phyloP scores from a whole-genome alignment of 768 basidiomycete species.

The Butyriboletus loyo region DNA sequence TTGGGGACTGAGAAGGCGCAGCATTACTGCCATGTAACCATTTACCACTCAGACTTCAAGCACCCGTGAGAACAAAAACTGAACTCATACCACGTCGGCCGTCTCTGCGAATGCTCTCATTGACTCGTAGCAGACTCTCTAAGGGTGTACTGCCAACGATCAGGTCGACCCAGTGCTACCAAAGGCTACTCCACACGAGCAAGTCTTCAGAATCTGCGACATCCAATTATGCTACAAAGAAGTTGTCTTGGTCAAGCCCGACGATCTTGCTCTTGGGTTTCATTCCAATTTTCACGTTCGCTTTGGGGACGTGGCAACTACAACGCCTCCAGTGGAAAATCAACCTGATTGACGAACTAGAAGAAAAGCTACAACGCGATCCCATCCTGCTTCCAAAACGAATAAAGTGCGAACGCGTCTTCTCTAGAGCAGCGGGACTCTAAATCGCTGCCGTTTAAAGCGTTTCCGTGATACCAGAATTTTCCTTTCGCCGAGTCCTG shows the following conservation, averaged over 20 bases:
- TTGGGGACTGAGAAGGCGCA: constrained; percentile 4
- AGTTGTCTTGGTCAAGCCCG: constrained; percentile 62
- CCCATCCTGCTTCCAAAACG: constrained; percentile 76
- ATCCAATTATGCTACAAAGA: constrained; percentile 55
- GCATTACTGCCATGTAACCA: not conserved
- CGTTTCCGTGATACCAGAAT: constrained; percentile 79
- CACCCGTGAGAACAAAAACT: constrained; percentile 20
- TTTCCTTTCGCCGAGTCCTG: constrained; percentile 81
- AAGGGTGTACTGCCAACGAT: constrained; percentile 4
- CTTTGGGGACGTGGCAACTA: constrained; percentile 91
- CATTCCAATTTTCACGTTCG: constrained; percentile 89
- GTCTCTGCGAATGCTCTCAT: constrained; percentile 16
- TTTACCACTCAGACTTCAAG: not conserved
- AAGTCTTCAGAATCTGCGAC: constrained; percentile 23
- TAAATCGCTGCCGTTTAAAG: constrained; percentile 34
- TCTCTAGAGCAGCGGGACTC: constrained; percentile 13
- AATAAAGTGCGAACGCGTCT: constrained; percentile 68
- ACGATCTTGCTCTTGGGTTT: constrained; percentile 74
- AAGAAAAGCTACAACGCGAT: constrained; percentile 79
- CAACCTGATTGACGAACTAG: constrained; percentile 87
- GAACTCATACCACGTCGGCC: not conserved
- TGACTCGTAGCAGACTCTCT: constrained; percentile 11
- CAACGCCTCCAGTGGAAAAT: constrained; percentile 94
- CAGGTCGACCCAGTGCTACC: constrained; percentile 9
- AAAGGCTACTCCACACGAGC: constrained; percentile 12